A percentile compares a stretch with the other conserved stretches of the same genome.
Conservation (phyloP, 2,329 filamentous ascomycete species). For the Periconia sp. region DNA sequence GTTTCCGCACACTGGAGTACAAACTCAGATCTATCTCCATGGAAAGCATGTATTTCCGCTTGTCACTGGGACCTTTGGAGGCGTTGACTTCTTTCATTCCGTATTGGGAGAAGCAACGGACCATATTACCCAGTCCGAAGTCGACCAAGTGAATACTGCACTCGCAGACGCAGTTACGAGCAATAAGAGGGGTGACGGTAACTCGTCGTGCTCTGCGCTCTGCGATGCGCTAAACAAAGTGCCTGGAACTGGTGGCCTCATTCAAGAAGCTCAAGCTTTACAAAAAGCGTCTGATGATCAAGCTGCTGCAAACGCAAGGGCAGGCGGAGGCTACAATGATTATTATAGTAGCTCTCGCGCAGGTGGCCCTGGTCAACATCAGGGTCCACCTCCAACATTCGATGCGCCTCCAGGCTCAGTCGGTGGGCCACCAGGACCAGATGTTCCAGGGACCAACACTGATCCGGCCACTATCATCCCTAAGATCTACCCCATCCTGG, state of each 20-base stretch:
- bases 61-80: constrained; percentile 62
- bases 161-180: constrained; percentile 47
- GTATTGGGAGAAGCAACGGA: constrained; percentile 58
- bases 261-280: constrained; percentile 54
- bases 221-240: constrained; percentile 77
- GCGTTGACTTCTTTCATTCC: constrained; percentile 58
- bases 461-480: constrained; percentile 61
- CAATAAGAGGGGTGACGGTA: constrained; percentile 39
- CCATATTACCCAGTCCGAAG: constrained; percentile 56
- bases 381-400: constrained; percentile 38
- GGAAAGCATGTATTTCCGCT: constrained; percentile 58
- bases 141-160: constrained; percentile 54
- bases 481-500: constrained; percentile 91
- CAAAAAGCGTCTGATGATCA: constrained; percentile 55
- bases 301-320: constrained; percentile 46
- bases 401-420: constrained; percentile 53
- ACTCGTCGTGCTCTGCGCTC: constrained; percentile 53
- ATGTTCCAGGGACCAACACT: constrained; percentile 79
- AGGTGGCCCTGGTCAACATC: constrained; percentile 48
- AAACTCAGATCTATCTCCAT: constrained; percentile 52
- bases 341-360: constrained; percentile 48
- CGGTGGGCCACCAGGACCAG: constrained; percentile 52
- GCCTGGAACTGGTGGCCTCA: constrained; percentile 61
- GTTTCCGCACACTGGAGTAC: constrained; percentile 58
- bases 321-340: constrained; percentile 45